Evolutionary conservation across 352 stramenopile genomes (phyloP).

Genomic region (Phytophthora pisi): DNA sequence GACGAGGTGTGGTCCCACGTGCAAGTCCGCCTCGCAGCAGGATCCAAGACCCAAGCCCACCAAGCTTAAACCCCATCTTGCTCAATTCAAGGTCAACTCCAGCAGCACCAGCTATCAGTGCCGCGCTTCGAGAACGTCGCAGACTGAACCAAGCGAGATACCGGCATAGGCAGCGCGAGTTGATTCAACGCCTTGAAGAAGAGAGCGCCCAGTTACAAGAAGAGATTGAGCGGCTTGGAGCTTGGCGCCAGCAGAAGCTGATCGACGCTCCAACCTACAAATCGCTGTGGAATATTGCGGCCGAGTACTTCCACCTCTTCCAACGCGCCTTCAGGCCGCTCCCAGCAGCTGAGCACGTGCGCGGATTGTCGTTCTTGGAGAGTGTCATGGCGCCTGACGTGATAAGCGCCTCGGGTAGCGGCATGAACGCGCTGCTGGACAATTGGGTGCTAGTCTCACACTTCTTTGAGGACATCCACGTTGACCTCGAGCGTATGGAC

Average conservation of each 20-base stretch:
- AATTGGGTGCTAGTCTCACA: conserved; percentile 6
- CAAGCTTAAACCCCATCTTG: too few species aligned
- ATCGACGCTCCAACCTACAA: not conserved
- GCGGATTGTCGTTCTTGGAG: conserved; percentile 2
- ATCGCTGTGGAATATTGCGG: conserved; percentile 1
- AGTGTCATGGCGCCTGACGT: conserved; percentile 4
- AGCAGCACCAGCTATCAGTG: not conserved
- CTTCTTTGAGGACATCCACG: conserved; percentile 3
- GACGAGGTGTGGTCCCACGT: conserved; percentile 4
- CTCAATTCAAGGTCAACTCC: too few species aligned
- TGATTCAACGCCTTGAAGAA: not conserved
- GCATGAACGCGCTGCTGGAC: not conserved
- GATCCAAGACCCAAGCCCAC: not conserved
- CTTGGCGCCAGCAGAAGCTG: not conserved
- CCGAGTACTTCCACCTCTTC: conserved; percentile 10
- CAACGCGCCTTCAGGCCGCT: not conserved
- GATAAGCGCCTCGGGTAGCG: not conserved
- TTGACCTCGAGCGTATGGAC: conserved; percentile 11
- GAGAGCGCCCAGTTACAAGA: conserved; percentile 1
- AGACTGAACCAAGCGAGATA: conserved; percentile 3
- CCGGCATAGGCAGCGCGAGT: not conserved
- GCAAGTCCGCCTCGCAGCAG: not conserved
- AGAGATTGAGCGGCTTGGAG: not conserved
- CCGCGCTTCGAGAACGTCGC: not conserved
- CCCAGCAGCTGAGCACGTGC: not conserved